Base-by-base conservation (phyloP, 2,329 filamentous ascomycete genomes). In the Penicillium sp. region DNA sequence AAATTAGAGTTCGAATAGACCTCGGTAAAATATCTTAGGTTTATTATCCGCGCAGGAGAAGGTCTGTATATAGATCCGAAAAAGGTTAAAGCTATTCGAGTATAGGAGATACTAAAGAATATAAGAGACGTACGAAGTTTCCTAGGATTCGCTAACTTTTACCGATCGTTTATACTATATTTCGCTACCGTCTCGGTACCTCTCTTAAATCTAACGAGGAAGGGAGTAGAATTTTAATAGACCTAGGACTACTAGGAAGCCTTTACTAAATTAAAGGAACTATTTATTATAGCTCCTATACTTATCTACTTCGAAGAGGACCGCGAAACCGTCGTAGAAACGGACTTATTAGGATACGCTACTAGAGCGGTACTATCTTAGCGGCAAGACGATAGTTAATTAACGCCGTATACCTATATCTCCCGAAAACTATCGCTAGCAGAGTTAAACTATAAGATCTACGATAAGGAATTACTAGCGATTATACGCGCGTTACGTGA, bases 51-150 rank as follows among this genome's bases (percentile, higher is more conserved):
- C 7, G 28, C n/a, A 27, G 45, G 36, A 5, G 33, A 53, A 2
- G 45, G 52, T 9, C 46, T 61, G 3, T 24, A 37, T 8, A 56
- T 61, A 34, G 46, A 61, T 26, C 47, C 32, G 4, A 47, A 50
- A n/a, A 54, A 57, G 35, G 39, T 60, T n/a, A 33, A 52, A 25
- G 42, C 39, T 3, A 54, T 62, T 28, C 9, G 34, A 6, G 18
- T 46, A 49, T 49, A 46, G n/a, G n/a, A 43, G 24, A 18, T n/a
- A 32, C 39, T 11, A 5, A 46, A 45, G 33, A 32, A 12, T n/a
- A 27, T 46, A 18, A 32, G 41, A n/a, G 38, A 49, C 5, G 25
- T 49, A 28, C 25, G 27, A 28, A 38, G 39, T 1, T 49, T 49
- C 12, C 7, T 49, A 29, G 9, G 47, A 9, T 49, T 46, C 35